Conservation (phyloP, 2,329 filamentous ascomycete genomes). For the Diplodia intermedia region DNA sequence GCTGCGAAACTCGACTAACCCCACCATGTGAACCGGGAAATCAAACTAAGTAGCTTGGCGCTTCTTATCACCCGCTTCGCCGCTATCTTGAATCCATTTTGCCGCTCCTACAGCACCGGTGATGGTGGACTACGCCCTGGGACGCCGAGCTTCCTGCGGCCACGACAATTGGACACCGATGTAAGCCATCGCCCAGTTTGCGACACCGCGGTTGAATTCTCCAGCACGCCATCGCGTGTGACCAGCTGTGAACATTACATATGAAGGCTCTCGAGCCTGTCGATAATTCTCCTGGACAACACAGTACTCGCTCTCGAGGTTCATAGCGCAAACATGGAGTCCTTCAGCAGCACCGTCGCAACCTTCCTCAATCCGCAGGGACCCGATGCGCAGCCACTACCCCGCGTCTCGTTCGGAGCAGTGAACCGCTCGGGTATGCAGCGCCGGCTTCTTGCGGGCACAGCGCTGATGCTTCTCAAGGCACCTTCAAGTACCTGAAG, state of each 20-base stretch:
- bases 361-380: constrained; percentile 12
- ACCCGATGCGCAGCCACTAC: background rate
- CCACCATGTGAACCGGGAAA: too few species aligned
- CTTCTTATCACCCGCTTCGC: too few species aligned
- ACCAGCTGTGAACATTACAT: background rate
- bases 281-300: background rate
- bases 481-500: constrained; percentile 17
- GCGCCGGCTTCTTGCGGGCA: background rate
- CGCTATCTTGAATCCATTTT: too few species aligned
- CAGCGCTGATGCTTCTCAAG: background rate
- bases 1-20: too few species aligned
- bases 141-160: background rate
- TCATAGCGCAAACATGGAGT: constrained; percentile 15
- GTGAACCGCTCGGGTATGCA: constrained; percentile 17
- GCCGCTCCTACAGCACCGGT: background rate
- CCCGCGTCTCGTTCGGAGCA: constrained; percentile 19
- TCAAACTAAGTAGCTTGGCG: too few species aligned
- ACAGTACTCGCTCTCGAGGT: background rate
- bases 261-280: background rate
- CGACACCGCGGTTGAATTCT: background rate
- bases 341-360: constrained; percentile 16
- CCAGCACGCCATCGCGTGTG: background rate
- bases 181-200: background rate
- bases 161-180: background rate
- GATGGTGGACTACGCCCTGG: background rate